Percentiles rank a stretch among this genome's conserved stretches.
These are phyloP conservation scores for Phalaenopsis aphrodite DNA, from an alignment of 106 monocot genomes.

Conservation along the genomic window DNA sequence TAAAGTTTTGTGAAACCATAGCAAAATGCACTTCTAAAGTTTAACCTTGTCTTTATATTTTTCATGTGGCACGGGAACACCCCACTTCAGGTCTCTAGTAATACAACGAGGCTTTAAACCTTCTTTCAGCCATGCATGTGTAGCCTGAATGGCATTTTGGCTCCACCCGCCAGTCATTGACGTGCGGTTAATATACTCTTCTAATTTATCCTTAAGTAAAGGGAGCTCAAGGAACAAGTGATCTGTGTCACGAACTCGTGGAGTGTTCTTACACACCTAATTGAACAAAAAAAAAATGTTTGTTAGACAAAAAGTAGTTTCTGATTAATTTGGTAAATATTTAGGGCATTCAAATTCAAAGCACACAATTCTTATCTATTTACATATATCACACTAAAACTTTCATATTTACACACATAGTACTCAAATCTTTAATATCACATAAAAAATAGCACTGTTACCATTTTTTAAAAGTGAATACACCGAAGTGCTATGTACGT, in stretches of 20 bases:
- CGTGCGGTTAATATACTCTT: conserved; percentile 61
- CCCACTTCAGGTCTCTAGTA: conserved; percentile 98
- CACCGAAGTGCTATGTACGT: too few species aligned
- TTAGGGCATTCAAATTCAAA: too few species aligned
- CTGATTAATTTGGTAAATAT: background rate
- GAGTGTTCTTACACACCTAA: conserved; percentile 72
- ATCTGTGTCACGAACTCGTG: conserved; percentile 76
- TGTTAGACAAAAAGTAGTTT: background rate
- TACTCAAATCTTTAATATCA: too few species aligned
- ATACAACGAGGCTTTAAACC: conserved; percentile 86
- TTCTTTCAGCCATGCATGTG: conserved; percentile 92
- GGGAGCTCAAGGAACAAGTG: conserved; percentile 95
- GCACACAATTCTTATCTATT: too few species aligned
- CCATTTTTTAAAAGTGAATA: too few species aligned
- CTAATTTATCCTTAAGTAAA: conserved; percentile 51
- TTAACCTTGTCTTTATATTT: conserved; percentile 92
- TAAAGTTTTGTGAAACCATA: background rate
- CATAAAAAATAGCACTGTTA: too few species aligned
- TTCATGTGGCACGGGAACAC: conserved; percentile 91
- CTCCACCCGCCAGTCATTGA: conserved; percentile 75
- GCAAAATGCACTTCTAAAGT: background rate
- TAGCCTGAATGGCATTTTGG: conserved; percentile 94
- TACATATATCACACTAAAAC: too few species aligned
- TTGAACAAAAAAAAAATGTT: background rate
- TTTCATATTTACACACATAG: too few species aligned